phyloP scores from a whole-genome alignment of 352 stramenopile genomes.

The Phytopythium oedochilum region DNA sequence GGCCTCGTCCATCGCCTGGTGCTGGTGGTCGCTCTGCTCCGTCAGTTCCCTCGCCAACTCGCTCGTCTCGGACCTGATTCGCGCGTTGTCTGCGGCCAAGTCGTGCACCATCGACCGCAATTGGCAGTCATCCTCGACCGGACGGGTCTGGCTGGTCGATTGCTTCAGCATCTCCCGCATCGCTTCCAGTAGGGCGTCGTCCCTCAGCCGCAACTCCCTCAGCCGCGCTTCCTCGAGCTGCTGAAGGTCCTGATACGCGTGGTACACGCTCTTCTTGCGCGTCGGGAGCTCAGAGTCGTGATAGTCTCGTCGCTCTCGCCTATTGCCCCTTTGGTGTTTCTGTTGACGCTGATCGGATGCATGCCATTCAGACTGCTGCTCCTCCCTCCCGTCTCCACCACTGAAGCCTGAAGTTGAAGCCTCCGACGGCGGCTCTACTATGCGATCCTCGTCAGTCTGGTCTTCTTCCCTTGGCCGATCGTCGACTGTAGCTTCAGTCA shows the following conservation, averaged over 20 bases:
- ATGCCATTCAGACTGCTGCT: too few species aligned
- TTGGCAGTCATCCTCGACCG: neutral
- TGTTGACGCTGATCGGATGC: too few species aligned
- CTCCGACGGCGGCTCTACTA: too few species aligned
- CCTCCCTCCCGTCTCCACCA: too few species aligned
- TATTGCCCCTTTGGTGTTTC: too few species aligned
- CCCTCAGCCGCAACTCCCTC: slow-evolving; percentile 16
- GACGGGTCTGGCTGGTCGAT: neutral
- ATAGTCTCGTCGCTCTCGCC: too few species aligned
- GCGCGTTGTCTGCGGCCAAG: slow-evolving; percentile 5
- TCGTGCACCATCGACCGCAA: slow-evolving; percentile 6
- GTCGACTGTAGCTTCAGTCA: too few species aligned
- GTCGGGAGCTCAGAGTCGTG: too few species aligned
- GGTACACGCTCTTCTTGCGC: slow-evolving; percentile 37
- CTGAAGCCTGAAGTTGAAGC: too few species aligned
- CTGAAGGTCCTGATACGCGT: slow-evolving; percentile 39
- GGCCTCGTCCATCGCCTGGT: slow-evolving; percentile 8
- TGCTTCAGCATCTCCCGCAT: slow-evolving; percentile 37
- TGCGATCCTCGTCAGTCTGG: too few species aligned
- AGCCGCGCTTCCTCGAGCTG: slow-evolving; percentile 26
- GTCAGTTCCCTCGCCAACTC: slow-evolving; percentile 18
- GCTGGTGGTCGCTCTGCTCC: slow-evolving; percentile 19
- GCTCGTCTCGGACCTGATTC: slow-evolving; percentile 8
- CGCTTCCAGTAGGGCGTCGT: slow-evolving; percentile 34
- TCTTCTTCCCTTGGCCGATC: too few species aligned